Percentiles rank a stretch among this genome's conserved stretches.
These are phyloP conservation scores for Gigaspora rosea DNA, from an alignment of 192 early-diverging fungal genomes.

Conservation along the genomic window DNA sequence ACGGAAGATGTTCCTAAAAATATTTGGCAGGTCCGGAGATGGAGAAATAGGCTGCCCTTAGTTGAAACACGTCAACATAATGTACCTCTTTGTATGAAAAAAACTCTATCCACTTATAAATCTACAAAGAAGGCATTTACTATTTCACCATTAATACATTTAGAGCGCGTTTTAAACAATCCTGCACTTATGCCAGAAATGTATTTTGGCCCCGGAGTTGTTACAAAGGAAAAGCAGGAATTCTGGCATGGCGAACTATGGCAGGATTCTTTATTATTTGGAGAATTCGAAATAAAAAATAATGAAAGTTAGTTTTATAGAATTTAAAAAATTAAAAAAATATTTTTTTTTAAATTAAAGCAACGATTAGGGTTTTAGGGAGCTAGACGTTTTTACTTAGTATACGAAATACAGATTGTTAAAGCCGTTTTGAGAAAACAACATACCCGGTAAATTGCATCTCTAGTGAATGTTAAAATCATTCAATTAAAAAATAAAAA, in stretches of 20 bases:
- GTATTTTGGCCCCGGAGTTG: background rate
- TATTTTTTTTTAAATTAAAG: too few relatives aligned
- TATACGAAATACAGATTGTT: too few relatives aligned
- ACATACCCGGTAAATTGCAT: too few relatives aligned
- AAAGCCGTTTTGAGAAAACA: too few relatives aligned
- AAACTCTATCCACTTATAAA: background rate
- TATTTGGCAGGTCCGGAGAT: background rate
- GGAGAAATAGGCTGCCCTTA: background rate
- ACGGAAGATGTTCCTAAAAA: background rate
- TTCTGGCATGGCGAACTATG: constrained; percentile 9
- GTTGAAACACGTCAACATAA: background rate
- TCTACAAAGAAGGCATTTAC: constrained; percentile 5
- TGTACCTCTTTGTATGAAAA: background rate
- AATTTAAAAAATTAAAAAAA: too few relatives aligned
- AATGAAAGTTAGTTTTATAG: background rate
- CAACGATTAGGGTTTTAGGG: too few relatives aligned
- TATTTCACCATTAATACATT: background rate
- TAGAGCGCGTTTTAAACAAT: constrained; percentile 1
- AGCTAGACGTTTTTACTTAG: too few relatives aligned
- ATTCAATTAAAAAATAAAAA: too few relatives aligned
- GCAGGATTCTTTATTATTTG: constrained; percentile 4
- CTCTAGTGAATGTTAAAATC: too few relatives aligned
- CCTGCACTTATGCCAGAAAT: background rate
- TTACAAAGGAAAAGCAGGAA: background rate
- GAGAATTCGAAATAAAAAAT: background rate